Evolutionary conservation across 1,284 basidiomycete species (phyloP), one percentile per base, ranked within the genome.

Genomic region (Ceratorhiza oryzae-sativae): DNA sequence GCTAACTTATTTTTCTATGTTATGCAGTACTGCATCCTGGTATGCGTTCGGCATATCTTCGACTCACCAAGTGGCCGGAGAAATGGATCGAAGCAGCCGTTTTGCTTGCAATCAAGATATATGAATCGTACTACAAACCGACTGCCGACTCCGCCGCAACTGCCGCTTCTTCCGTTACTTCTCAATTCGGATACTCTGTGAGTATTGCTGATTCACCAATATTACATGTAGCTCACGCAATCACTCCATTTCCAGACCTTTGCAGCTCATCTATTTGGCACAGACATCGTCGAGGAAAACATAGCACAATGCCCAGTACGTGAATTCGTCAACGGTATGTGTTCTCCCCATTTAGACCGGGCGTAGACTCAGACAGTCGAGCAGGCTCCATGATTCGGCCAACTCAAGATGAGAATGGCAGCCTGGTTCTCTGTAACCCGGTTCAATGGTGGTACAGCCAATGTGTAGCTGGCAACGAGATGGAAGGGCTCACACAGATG

Each of bases 371-470:
- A 49, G 25, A 1, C n/a, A 9, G 9, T 30, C 27, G 4, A 53
- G 23, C 27, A 53, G 20, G 51, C 27, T 53, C 9, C 25, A 27
- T 32, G 25, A 53, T 12, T 45, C 36, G 5, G 41, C 25, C 30
- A 15, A 2, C 30, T 30, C 25, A 27, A 27, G 9, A 30, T 8
- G 0, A 13, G 15, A 0, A 41, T 41, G 9, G 41, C 13, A 1
- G 18, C 25, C 15, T 5, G 6, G 15, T 60, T 25, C 20, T 34
- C 30, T 34, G 6, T 9, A 46, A 49, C 60, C 60, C 49, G 1
- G 10, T 65, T 4, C 18, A n/a, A 10, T 65, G 62, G 62, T 65
- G 62, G 48, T n/a, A 51, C 4, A 20, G n/a, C 30, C 62, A 65
- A 18, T 6, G 49, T 18, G 15, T 39, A 10, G 25, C 27, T 1